Base-by-base conservation (phyloP, 2,329 filamentous ascomycete genomes). In the Fusarium chaquense region DNA sequence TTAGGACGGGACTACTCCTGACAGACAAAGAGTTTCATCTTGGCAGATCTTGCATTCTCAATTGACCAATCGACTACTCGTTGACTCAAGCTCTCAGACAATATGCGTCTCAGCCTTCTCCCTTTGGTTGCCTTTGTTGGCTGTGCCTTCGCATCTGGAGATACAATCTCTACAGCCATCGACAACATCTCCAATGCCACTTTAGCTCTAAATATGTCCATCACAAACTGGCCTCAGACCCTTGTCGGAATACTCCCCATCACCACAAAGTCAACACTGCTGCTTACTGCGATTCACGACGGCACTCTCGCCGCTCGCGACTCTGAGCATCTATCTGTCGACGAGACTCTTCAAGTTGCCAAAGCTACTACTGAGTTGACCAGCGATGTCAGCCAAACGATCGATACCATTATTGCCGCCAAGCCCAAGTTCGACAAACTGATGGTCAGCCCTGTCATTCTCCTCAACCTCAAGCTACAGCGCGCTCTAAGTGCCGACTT, bases 361-460 rank as follows among this genome's bases (percentile, higher is more conserved):
- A 53, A 67, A 20, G 77, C 80, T 5, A 81, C 82, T 7, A 58
- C 69, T 5, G 65, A 75, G 10, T 78, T 85, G 28, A 75, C 78
- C 45, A 56, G 46, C 13, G 73, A 75, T n/a, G 81, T 84, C 63
- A 78, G 82, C 67, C 55, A 69, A 33, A 81, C 81, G 6, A 76
- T 84, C 32, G 67, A 73, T 10, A 76, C 76, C n/a, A 72, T 85
- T 24, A 75, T 83, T 61, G 70, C 60, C 13, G 72, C 78, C 30
- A 83, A 84, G 74, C 77, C 74, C 22, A 81, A 83, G 65, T 86
- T 86, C 60, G 80, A 84, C 67, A 75, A 75, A 40, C 71, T 84
- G 8, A 54, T 83, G 2, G 67, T 85, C 36, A 78, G 76, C 47
- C 81, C 83, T 0, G 70, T 83, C 36, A 83, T 86, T 36, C 73